phyloP scores from a whole-genome alignment of 2,329 filamentous ascomycete genomes.

The Pyricularia sp. region DNA sequence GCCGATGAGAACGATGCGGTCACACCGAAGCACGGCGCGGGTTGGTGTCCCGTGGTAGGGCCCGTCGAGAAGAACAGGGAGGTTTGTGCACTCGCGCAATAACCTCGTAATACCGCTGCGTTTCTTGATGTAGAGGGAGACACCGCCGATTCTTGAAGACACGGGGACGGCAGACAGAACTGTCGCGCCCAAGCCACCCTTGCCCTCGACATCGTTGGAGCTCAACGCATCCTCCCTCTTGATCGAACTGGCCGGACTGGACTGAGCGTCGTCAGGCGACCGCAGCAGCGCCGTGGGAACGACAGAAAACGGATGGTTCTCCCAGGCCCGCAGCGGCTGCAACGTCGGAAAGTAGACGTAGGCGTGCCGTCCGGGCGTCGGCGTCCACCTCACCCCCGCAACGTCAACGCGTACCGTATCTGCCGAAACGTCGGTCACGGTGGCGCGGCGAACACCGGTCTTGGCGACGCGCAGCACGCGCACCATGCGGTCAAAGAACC shows the following conservation, averaged over 20 bases:
- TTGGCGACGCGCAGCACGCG: slow-evolving; percentile 24
- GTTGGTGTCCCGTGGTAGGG: slow-evolving; percentile 19
- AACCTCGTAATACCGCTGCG: slow-evolving; percentile 20
- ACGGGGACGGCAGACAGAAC: background rate
- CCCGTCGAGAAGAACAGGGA: slow-evolving; percentile 26
- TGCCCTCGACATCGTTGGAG: background rate
- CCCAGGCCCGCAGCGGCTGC: slow-evolving; percentile 27
- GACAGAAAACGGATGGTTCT: slow-evolving; percentile 42
- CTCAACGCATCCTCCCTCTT: slow-evolving; percentile 37
- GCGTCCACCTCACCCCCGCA: slow-evolving; percentile 16
- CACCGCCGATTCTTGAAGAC: slow-evolving; percentile 9
- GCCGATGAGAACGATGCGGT: slow-evolving; percentile 26
- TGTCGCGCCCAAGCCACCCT: background rate
- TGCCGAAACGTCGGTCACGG: slow-evolving; percentile 17
- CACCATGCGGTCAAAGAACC: slow-evolving; percentile 28
- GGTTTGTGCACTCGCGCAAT: slow-evolving; percentile 11
- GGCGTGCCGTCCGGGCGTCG: slow-evolving; percentile 20
- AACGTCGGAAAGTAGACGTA: slow-evolving; percentile 38
- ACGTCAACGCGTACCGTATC: slow-evolving; percentile 26
- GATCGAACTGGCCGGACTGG: slow-evolving; percentile 20
- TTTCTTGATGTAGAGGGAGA: slow-evolving; percentile 25
- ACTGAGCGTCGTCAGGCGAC: slow-evolving; percentile 30
- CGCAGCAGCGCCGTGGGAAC: slow-evolving; percentile 15
- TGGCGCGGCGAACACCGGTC: slow-evolving; percentile 19
- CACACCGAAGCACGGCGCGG: slow-evolving; percentile 15